Evolutionary conservation across 179 eudicot species (phyloP).

Genomic region (Silene coronaria): DNA sequence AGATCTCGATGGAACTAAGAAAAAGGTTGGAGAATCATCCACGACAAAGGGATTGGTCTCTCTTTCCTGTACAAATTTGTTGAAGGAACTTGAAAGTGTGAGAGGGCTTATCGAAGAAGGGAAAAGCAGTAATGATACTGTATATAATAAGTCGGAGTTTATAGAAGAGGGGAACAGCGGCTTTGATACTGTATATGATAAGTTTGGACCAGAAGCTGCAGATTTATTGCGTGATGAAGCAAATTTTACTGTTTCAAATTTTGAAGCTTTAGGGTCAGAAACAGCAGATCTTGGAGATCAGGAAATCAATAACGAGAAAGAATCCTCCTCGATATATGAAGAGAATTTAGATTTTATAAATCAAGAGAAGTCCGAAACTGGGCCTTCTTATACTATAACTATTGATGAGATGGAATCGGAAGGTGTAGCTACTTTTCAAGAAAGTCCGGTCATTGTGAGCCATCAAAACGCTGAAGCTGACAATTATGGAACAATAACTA

Average conservation of each 20-base stretch:
- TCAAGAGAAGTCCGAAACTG: conserved; percentile 8
- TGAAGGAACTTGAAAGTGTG: neutral
- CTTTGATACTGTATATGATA: neutral
- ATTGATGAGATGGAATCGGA: conserved; percentile 15
- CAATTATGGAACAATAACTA: conserved; percentile 1
- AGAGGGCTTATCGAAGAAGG: conserved; percentile 7
- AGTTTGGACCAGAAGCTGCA: neutral
- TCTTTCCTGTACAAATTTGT: neutral
- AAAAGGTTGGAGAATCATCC: conserved; percentile 19
- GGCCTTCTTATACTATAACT: neutral
- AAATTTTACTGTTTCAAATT: neutral
- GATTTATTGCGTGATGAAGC: neutral
- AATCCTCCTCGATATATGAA: neutral
- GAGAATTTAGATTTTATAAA: neutral
- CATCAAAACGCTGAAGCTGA: conserved; percentile 17
- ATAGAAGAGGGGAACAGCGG: conserved; percentile 3
- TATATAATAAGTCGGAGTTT: neutral
- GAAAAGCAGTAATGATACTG: neutral
- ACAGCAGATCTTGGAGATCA: no score
- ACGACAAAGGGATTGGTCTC: neutral
- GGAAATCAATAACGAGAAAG: no score
- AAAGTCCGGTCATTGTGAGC: neutral
- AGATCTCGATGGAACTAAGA: conserved; percentile 28
- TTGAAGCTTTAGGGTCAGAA: neutral
- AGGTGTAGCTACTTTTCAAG: neutral